These are phyloP conservation scores for Fraxinus quadrangulata DNA, from an alignment of 257 asterid species.

Conservation along the genomic window DNA sequence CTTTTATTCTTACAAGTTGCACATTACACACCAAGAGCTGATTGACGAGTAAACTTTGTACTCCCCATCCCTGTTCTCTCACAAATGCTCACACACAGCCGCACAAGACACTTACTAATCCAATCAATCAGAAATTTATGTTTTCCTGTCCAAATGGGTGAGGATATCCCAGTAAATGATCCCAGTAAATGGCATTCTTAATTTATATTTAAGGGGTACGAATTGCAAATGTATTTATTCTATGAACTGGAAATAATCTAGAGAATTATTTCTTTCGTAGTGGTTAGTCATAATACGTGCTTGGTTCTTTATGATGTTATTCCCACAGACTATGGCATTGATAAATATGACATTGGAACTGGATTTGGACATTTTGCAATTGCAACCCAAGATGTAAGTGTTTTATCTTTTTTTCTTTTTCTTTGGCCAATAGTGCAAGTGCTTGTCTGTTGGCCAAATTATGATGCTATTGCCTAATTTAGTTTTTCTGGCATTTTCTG, in stretches of 20 bases:
- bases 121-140: too few relatives aligned
- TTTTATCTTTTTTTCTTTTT: not conserved
- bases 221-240: not conserved
- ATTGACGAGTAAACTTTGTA: not conserved
- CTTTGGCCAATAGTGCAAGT: slow-evolving; percentile 14
- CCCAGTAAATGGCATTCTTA: too few relatives aligned
- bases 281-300: not conserved
- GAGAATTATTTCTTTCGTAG: not conserved
- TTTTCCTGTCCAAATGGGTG: too few relatives aligned
- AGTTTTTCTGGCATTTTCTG: not conserved
- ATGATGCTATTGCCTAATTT: slow-evolving; percentile 15
- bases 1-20: not conserved
- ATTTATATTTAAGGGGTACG: too few relatives aligned
- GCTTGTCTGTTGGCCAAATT: not conserved
- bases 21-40: slow-evolving; percentile 7
- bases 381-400: slow-evolving; percentile 88
- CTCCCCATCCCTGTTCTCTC: too few relatives aligned
- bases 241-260: not conserved
- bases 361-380: slow-evolving; percentile 98
- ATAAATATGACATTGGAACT: slow-evolving; percentile 82
- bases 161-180: too few relatives aligned
- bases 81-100: too few relatives aligned
- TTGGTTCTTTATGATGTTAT: not conserved
- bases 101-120: too few relatives aligned
- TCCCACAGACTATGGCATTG: slow-evolving; percentile 81